Percentiles rank a stretch among this genome's conserved stretches.
Conservation (phyloP, 2,329 filamentous ascomycete genomes). For the Pseudopithomyces maydicus region DNA sequence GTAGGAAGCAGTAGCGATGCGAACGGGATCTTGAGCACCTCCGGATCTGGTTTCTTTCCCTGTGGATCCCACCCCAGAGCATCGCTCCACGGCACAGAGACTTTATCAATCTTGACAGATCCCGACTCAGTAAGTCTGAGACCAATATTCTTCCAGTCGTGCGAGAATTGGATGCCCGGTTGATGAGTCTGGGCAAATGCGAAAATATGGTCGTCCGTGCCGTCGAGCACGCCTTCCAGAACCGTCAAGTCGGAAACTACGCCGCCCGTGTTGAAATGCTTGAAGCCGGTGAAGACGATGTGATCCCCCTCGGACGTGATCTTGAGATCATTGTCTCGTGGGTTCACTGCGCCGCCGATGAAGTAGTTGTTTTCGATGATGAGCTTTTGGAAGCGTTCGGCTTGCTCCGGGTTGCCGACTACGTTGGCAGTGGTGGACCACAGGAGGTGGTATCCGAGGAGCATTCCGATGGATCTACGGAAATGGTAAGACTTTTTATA, state of each 20-base stretch:
- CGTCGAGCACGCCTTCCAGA: conserved; percentile 65
- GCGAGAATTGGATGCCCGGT: neutral
- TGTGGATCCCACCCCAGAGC: too few species aligned
- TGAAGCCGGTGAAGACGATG: conserved; percentile 65
- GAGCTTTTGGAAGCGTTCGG: conserved; percentile 60
- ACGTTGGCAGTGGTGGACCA: conserved; percentile 67
- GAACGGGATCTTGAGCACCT: conserved; percentile 57
- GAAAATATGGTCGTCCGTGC: conserved; percentile 66
- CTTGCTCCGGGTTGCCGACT: conserved; percentile 65
- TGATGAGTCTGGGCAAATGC: conserved; percentile 64
- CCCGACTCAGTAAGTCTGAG: too few species aligned
- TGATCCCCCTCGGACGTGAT: conserved; percentile 61
- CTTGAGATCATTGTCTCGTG: conserved; percentile 65
- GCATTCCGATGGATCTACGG: conserved; percentile 62
- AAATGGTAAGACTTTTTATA: conserved; percentile 26
- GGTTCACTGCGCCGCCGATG: conserved; percentile 68
- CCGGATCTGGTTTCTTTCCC: too few species aligned
- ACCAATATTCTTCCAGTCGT: too few species aligned
- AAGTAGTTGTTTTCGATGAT: conserved; percentile 70
- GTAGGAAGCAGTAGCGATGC: conserved; percentile 64
- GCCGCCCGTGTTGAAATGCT: conserved; percentile 71
- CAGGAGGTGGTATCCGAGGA: conserved; percentile 68
- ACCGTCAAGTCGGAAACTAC: conserved; percentile 70
- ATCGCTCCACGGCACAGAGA: too few species aligned
- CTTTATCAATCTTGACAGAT: too few species aligned